Evolutionary conservation across 2,329 filamentous ascomycete species (phyloP).

Genomic region (Dactylellina sp.): DNA sequence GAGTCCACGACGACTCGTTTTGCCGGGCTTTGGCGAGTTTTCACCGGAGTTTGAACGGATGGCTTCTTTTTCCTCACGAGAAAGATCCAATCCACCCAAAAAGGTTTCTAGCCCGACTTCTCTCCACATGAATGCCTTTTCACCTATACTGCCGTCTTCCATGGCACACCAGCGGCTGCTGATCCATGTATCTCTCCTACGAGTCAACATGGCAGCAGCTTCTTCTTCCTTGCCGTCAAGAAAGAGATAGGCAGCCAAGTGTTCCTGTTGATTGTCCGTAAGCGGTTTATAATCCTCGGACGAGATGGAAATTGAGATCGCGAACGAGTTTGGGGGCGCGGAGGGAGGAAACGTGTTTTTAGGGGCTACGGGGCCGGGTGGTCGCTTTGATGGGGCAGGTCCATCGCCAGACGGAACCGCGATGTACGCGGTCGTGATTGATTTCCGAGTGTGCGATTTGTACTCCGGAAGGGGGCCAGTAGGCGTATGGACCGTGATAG

Average conservation of each 20-base stretch:
- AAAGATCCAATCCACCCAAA: slow-evolving; percentile 91
- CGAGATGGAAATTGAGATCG: slow-evolving; percentile 95
- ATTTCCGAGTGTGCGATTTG: slow-evolving; percentile 92
- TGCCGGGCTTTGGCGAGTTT: slow-evolving; percentile 45
- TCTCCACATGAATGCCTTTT: slow-evolving; percentile 95
- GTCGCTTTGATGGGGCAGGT: slow-evolving; percentile 38
- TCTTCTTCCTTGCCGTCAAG: slow-evolving; percentile 96
- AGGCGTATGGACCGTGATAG: slow-evolving; percentile 91
- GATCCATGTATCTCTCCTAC: slow-evolving; percentile 98
- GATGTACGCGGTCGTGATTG: slow-evolving; percentile 96
- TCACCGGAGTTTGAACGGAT: slow-evolving; percentile 46
- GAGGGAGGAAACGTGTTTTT: slow-evolving; percentile 72
- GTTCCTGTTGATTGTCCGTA: slow-evolving; percentile 88
- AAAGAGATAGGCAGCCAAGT: slow-evolving; percentile 98
- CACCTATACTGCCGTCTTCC: slow-evolving; percentile 89
- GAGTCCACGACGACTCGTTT: slow-evolving; percentile 43
- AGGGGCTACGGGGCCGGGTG: slow-evolving; percentile 76
- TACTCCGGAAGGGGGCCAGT: slow-evolving; percentile 84
- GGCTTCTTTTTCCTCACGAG: slow-evolving; percentile 56
- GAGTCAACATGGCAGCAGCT: slow-evolving; percentile 89
- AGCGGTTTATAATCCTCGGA: slow-evolving; percentile 85
- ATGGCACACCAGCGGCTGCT: slow-evolving; percentile 98
- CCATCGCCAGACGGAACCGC: slow-evolving; percentile 74
- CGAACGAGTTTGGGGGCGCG: slow-evolving; percentile 95
- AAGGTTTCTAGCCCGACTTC: slow-evolving; percentile 96